Base-by-base conservation (phyloP, 148 eudicot species). In the Pharnaceum exiguum region DNA sequence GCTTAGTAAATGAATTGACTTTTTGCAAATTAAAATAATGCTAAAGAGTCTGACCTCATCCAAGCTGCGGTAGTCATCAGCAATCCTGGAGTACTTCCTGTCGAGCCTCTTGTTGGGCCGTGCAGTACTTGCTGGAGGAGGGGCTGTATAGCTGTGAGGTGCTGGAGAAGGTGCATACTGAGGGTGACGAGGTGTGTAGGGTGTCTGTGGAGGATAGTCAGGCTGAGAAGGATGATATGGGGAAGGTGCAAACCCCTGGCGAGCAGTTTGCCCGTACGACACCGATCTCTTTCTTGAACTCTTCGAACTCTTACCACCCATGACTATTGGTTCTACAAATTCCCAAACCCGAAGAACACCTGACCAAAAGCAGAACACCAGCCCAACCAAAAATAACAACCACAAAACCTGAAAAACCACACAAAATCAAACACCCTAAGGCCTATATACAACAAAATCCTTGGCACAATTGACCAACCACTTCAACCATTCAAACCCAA, bases 61-160 rank as follows among this genome's bases (percentile, higher is more conserved):
- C 62, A 94, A 74, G n/a, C 93, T 80, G 18, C 67, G 73, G 66
- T 89, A 94, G 32, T 82, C 74, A 75, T 94, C 96, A 9, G 89
- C 93, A 67, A 94, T 89, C 75, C 78, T 89, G 1, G 99, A 89
- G 67, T 82, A 89, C 60, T 81, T 82, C 71, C 87, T 66, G 25
- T 93, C 95, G 28, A 83, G 67, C 54, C 56, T 88, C 77, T 59
- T 88, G 51, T 71, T 70, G 19, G 84, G 83, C 44, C 57, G 57
- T 18, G 59, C 5, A 64, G 43, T 44, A 54, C 30, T 69, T 13
- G 60, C 53, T 42, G 63, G 52, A 40, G 74, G 62, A 46, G 53
- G 23, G 1, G 57, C 52, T n/a, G n/a, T n/a, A 50, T 60, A 64
- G 42, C 60, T 11, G 16, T 11, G 58, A 42, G 65, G 68, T 18